Evolutionary conservation across 2,329 filamentous ascomycete species (phyloP).

Genomic region (Lachnellula suecica): DNA sequence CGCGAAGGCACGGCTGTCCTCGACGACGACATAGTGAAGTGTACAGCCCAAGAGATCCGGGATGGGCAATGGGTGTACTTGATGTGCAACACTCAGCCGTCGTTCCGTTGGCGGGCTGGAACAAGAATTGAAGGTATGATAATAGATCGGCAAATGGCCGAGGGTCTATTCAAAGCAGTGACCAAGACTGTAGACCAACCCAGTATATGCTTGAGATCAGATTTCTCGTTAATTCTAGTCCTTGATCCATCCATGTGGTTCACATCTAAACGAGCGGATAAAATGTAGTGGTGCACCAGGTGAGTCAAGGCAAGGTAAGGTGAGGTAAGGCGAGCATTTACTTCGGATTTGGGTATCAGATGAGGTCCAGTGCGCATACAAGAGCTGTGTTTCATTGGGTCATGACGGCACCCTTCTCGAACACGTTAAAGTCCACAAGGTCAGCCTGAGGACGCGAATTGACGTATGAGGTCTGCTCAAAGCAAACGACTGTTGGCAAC

Average conservation of each 20-base stretch:
- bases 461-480: too few species aligned
- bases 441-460: too few species aligned
- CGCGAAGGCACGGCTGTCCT: constrained; percentile 23
- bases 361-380: too few species aligned
- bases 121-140: not conserved
- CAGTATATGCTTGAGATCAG: not conserved
- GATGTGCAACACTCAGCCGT: not conserved
- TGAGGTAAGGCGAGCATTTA: too few species aligned
- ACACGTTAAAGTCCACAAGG: not conserved
- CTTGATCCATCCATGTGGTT: not conserved
- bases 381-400: not conserved
- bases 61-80: not conserved
- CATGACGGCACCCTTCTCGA: not conserved
- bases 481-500: too few species aligned
- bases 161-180: not conserved
- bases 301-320: too few species aligned
- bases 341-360: too few species aligned
- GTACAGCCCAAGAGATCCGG: not conserved
- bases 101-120: not conserved
- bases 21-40: constrained; percentile 22
- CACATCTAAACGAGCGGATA: not conserved
- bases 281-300: too few species aligned
- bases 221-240: not conserved
- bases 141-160: not conserved
- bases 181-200: not conserved